Conservation (phyloP, 2,329 filamentous ascomycete species). For the Epichloe uncinata region DNA sequence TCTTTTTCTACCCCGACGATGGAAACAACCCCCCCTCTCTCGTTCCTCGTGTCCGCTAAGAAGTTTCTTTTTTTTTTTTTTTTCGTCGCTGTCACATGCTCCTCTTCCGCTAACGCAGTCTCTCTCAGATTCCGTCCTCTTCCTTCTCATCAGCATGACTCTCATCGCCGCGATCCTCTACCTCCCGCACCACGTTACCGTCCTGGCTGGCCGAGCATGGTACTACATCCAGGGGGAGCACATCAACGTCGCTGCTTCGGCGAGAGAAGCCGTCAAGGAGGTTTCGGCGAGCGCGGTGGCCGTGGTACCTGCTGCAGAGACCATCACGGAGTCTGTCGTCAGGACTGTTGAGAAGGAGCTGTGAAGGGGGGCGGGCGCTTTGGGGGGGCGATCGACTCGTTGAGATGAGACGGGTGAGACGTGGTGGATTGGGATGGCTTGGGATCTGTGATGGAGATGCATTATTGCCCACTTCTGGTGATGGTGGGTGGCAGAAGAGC, state of each 20-base stretch:
- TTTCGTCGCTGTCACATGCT: neutral
- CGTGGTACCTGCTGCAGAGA: conserved; percentile 9
- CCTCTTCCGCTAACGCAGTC: neutral
- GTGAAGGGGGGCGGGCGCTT: conserved; percentile 10
- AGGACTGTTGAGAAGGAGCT: conserved; percentile 21
- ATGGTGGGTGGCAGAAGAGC: neutral
- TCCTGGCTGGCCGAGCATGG: conserved; percentile 73
- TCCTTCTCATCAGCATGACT: conserved; percentile 78
- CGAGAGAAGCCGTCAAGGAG: conserved; percentile 19
- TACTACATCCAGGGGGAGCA: conserved; percentile 85
- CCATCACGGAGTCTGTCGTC: conserved; percentile 12
- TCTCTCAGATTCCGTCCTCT: conserved; percentile 69
- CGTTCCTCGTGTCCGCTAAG: no score
- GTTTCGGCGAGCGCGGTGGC: conserved; percentile 18
- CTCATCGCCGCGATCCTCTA: conserved; percentile 81
- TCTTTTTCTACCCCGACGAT: no score
- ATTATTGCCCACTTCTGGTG: neutral
- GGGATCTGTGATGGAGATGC: neutral
- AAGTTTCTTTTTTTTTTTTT: no score
- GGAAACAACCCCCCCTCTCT: no score
- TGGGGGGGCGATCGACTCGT: no score
- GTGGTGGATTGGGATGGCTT: no score
- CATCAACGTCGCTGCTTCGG: conserved; percentile 30
- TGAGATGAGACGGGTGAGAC: no score
- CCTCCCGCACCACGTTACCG: conserved; percentile 78